Conservation (phyloP, 169 alveolate genomes). For the Plasmodium inui region DNA sequence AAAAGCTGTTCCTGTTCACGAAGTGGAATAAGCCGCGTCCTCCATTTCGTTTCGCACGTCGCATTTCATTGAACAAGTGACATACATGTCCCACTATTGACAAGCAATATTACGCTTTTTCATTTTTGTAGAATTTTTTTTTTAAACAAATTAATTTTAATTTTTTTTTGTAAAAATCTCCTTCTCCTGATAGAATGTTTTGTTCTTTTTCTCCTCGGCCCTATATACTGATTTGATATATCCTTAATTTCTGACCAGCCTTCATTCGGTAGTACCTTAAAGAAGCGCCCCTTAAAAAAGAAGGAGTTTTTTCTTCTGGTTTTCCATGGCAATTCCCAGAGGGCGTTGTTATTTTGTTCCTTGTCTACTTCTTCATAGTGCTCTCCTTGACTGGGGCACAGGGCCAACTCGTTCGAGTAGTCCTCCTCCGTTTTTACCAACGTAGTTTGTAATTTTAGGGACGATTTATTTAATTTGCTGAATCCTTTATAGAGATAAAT, state of each 20-base stretch:
- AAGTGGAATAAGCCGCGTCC: not conserved
- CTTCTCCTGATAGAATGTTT: constrained; percentile 65
- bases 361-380: constrained; percentile 41
- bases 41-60: not conserved
- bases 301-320: constrained; percentile 46
- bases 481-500: constrained; percentile 57
- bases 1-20: not conserved
- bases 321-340: constrained; percentile 75
- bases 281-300: constrained; percentile 64
- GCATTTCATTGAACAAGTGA: not conserved
- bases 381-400: constrained; percentile 4
- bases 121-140: constrained; percentile 60
- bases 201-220: constrained; percentile 74
- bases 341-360: constrained; percentile 24
- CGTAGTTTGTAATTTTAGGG: constrained; percentile 46
- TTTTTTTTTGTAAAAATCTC: constrained; percentile 73
- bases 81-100: not conserved
- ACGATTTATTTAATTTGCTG: constrained; percentile 41
- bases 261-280: constrained; percentile 52
- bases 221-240: constrained; percentile 47
- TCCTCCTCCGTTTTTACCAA: constrained; percentile 42
- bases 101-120: not conserved
- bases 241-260: constrained; percentile 74
- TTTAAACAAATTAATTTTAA: constrained; percentile 68
- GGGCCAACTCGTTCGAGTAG: constrained; percentile 13